Base-by-base conservation (phyloP, 2,329 filamentous ascomycete genomes). In the Hypocreales sp. region DNA sequence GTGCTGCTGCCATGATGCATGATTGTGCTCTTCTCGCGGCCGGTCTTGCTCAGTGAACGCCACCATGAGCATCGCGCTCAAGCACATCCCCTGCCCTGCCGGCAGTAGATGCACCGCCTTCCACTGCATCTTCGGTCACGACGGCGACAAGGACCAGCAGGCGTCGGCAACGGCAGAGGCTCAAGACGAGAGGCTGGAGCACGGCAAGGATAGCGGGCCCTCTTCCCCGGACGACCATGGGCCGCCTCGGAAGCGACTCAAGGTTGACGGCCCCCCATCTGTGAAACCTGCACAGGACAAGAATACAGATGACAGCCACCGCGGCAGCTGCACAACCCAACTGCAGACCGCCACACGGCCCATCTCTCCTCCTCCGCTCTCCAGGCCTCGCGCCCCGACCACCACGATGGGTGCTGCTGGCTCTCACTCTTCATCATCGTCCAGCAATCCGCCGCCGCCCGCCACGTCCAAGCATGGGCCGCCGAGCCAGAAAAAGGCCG, bases 41-140 rank as follows among this genome's bases (percentile, higher is more conserved):
- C 19, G 12, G 15, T 18, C 13, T 5, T 16, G 7, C n/a, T 16
- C 16, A 12, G 20, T 18, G 7, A 25, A 26, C 29, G 3, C 26
- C 25, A 31, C n/a, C 22, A 56, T 56, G 53, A 53, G 51, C 32
- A 33, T 56, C 31, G 39, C 44, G 25, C 57, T 66, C 34, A 65
- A 63, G 38, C 55, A 54, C 32, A 56, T 67, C 25, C 58, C 60
- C 8, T 67, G 62, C 36, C 62, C 62, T 5, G 60, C 58, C 13
- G 61, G 61, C 27, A 48, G 55, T 25, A 46, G 33, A 3, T 67
- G 62, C 38, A 60, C 53, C 7, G 60, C 61, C 11, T 63, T 62
- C 37, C 50, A 58, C 33, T 67, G 62, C 37, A 53, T 66, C 21
- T 67, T 67, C 37, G 56, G 58, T 16, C 60, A 65, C 36, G 45